Evolutionary conservation across 108 stramenopile species (phyloP), one percentile per base, ranked within the genome.

Genomic region (Discostella pseudostelligera): DNA sequence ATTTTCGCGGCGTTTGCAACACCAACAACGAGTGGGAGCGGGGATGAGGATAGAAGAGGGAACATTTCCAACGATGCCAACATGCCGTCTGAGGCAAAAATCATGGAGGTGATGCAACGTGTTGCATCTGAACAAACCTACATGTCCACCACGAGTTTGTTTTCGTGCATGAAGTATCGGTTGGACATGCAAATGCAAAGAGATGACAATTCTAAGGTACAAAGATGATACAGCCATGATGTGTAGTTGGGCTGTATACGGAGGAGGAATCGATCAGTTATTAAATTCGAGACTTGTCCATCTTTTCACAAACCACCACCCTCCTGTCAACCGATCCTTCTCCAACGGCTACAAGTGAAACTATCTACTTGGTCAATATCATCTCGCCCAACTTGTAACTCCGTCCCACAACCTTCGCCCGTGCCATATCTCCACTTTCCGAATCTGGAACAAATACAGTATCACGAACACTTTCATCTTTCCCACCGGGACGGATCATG

Each of bases 401-500:
- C 47, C 67, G 81, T 14, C 55, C 37, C 55, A 80, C 83, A 10
- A 46, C 72, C 32, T 79, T 84, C 10, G 45, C 74, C 43, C 76
- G 83, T 0, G 78, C 74, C 60, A 78, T 86, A 7, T 57, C 50
- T 1, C 70, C 62, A 62, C 90, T 92, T 44, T 82, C 90, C 56
- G 61, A 51, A 21, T 81, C 85, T 4, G 87, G 64, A 8, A 87
- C 69, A 62, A 92, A 84, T 0, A 82, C 74, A 12, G 86, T 46
- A 32, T 65, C 72, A 32, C 76, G 44, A 19, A 89, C 61, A 25
- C 84, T 83, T 8, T 67, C 59, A 55, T 87, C 86, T 4, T 48
- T 81, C 58, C 83, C 84, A 19, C 65, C 82, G 8, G 86, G 84
- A 40, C 57, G 58, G 8, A 87, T 81, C 80, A 89, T 78, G 29